Conservation (phyloP, 169 alveolate species). For the Cryptosporidium canis region DNA sequence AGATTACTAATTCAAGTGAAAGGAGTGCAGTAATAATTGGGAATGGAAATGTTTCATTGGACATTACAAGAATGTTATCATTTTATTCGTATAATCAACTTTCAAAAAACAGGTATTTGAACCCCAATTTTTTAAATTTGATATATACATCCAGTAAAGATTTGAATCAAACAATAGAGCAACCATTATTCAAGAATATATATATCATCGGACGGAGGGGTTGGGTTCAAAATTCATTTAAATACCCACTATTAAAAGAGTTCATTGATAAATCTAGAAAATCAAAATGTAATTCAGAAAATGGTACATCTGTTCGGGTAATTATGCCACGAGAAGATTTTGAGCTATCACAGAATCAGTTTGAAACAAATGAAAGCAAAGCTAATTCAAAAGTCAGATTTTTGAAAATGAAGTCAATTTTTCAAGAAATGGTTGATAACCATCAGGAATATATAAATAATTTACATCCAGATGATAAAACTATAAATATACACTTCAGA, state of each 20-base stretch:
- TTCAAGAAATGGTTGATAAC: conserved; percentile 64
- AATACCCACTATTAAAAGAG: conserved; percentile 13
- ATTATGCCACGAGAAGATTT: conserved; percentile 66
- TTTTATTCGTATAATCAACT: conserved; percentile 38
- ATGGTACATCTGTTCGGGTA: conserved; percentile 10
- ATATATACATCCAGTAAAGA: background rate
- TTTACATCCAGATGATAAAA: background rate
- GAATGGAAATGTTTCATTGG: conserved; percentile 71
- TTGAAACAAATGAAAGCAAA: background rate
- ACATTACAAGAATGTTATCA: conserved; percentile 31
- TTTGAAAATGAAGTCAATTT: conserved; percentile 3
- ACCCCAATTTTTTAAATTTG: conserved; percentile 22
- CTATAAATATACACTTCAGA: conserved; percentile 30
- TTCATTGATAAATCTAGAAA: conserved; percentile 37
- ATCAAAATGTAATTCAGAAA: background rate
- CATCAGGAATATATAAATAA: conserved; percentile 15
- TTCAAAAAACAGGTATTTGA: conserved; percentile 29
- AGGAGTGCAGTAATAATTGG: conserved; percentile 61
- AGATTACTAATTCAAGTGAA: conserved; percentile 28
- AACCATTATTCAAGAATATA: conserved; percentile 54
- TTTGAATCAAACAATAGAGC: background rate
- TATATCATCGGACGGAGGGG: conserved; percentile 56
- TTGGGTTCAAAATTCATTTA: conserved; percentile 63
- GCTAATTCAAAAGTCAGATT: background rate
- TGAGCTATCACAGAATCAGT: conserved; percentile 14